A percentile compares a stretch with the other conserved stretches of the same genome.
Conservation (phyloP, 768 basidiomycete species). For the Lentinula lateritia region DNA sequence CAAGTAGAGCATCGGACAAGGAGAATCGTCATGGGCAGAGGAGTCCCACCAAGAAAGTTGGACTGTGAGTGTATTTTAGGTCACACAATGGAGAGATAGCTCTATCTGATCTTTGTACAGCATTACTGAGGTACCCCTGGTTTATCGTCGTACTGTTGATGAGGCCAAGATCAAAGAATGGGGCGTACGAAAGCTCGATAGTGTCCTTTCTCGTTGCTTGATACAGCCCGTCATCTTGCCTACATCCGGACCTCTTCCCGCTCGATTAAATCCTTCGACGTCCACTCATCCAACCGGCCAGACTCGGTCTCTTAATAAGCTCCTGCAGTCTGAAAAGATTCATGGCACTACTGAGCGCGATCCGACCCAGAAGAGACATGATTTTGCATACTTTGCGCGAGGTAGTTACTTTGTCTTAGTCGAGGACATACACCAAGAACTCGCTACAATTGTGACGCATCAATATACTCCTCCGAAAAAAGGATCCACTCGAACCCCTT, state of each 20-base stretch:
- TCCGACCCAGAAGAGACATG: conserved; percentile 79
- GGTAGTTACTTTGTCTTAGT: conserved; percentile 77
- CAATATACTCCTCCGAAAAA: conserved; percentile 66
- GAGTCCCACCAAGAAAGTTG: conserved; percentile 59
- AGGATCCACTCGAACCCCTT: conserved; percentile 53
- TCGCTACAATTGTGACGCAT: conserved; percentile 78
- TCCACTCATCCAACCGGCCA: conserved; percentile 24
- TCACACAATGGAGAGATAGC: neutral
- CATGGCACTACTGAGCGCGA: conserved; percentile 92
- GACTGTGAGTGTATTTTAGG: conserved; percentile 41
- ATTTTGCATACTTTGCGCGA: conserved; percentile 81
- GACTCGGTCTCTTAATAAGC: conserved; percentile 49
- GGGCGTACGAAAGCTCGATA: conserved; percentile 66
- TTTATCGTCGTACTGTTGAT: conserved; percentile 42
- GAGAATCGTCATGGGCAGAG: conserved; percentile 56
- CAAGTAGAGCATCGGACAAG: conserved; percentile 44
- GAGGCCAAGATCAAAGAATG: conserved; percentile 75
- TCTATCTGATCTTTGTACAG: neutral
- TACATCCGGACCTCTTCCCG: conserved; percentile 19
- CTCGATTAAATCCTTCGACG: conserved; percentile 16
- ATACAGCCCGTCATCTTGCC: conserved; percentile 22
- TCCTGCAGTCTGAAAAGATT: conserved; percentile 76
- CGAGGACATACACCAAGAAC: conserved; percentile 82
- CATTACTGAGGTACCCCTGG: neutral
- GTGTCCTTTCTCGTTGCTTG: conserved; percentile 65